Base-by-base conservation (phyloP, 2,329 filamentous ascomycete species). In the Monosporascus sp. region DNA sequence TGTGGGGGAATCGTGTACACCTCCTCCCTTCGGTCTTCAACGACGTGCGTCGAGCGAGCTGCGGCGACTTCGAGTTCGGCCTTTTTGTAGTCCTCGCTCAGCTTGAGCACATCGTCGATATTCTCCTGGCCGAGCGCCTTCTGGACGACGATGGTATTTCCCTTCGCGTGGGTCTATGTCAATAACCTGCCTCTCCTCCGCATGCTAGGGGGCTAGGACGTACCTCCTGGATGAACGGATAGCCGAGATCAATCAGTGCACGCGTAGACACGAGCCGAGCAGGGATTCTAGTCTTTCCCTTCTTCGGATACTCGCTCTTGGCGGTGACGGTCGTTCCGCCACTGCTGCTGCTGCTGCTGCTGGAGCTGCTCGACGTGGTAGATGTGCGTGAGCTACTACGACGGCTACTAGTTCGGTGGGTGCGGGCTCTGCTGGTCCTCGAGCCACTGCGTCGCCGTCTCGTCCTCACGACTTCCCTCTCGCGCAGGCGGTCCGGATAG, bases 271-370 rank as follows among this genome's bases (percentile, higher is more conserved):
- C 89, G 55, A 96, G 77, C 53, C 87, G 82, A 55, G 83, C 85
- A 1, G 92, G 92, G 68, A 97, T 91, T 62, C 89, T 85, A 15
- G 92, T 97, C 78, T 92, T 96, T 63, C 92, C 92, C 69, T 88
- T 91, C 73, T 89, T 88, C 9, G 88, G 87, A 59, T 88, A 90
- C 53, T 85, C 80, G 69, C 74, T 82, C 64, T 74, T 78, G n/a
- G 78, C 68, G 9, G 77, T 77, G 40, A 72, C 62, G 17, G 63
- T 63, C 2, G 78, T 80, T 24, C 75, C 76, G 20, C 74, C 75
- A 53, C 70, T 76, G 56, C 60, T 63, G 50, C 65, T 66, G 51
- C 72, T 78, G 63, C 76, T 78, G 17, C 71, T 74, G 5, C 43
- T 46, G 31, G 72, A 75, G 11, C 68, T 72, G 55, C 74, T 79